phyloP scores from a whole-genome alignment of 2,329 filamentous ascomycete species.

The Huntiella abstrusa region DNA sequence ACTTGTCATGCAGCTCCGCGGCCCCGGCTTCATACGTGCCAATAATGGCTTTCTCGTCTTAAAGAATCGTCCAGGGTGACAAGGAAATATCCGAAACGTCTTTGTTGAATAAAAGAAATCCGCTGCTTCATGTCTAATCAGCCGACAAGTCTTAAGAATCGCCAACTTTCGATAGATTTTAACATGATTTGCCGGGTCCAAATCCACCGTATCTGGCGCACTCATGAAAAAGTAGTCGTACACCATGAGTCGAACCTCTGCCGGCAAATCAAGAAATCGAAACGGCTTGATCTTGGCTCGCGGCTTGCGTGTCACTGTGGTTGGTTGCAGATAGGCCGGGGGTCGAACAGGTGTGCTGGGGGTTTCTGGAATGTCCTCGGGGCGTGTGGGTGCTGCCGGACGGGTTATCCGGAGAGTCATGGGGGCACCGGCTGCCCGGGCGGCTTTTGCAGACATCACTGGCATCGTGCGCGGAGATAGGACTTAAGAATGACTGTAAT shows the following conservation, averaged over 20 bases:
- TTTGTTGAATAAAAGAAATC: constrained; percentile 46
- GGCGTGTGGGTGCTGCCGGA: not conserved
- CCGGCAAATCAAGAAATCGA: constrained; percentile 46
- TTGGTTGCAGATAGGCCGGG: not conserved
- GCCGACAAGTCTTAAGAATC: constrained; percentile 41
- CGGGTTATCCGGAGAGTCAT: not conserved
- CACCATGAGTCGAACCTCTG: constrained; percentile 50
- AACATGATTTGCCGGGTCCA: constrained; percentile 47
- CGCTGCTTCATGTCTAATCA: constrained; percentile 43
- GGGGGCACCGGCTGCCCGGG: not conserved
- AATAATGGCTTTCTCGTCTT: constrained; percentile 56
- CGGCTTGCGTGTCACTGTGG: constrained; percentile 13
- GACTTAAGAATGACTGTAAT: not conserved
- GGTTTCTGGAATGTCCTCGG: not conserved
- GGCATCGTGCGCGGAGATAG: not conserved
- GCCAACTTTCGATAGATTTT: constrained; percentile 39
- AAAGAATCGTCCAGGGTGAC: constrained; percentile 44
- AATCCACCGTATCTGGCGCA: constrained; percentile 37
- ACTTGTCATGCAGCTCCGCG: constrained; percentile 40
- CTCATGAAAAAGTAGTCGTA: constrained; percentile 44
- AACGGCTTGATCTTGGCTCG: constrained; percentile 29
- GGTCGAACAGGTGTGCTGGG: not conserved
- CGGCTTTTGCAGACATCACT: not conserved
- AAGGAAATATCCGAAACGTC: constrained; percentile 48
- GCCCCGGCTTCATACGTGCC: constrained; percentile 40